Evolutionary conservation across 805 yeast species (phyloP), one percentile per base, ranked within the genome.

Genomic region (Kodamaea kaohsiungensis): DNA sequence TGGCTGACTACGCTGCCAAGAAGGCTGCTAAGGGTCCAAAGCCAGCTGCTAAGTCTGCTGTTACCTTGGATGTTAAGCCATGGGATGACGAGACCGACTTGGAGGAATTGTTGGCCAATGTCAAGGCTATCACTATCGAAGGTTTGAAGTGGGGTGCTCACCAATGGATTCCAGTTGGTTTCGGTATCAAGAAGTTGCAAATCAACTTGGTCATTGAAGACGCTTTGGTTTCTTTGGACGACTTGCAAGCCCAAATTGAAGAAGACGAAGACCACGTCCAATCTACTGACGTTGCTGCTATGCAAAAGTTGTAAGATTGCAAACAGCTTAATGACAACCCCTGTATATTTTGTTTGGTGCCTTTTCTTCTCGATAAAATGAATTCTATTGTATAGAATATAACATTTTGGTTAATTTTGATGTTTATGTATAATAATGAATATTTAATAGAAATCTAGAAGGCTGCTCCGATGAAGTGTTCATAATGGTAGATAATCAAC

Each of bases 81-180:
- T 95, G 99, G 99, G 99, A 95, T 79, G 99, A 95, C 72, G 98
- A 95, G 85, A 95, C 99, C 67, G 87, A 93, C 74, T 83, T 95
- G 74, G 96, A 95, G 60, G 87, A 87, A 77, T 73, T 95, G 80
- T 77, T 90, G 66, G 92, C 88, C 60, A 84, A 85, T 78, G 97
- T 91, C 71, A 92, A 91, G 85, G 71, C 83, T 66, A 78, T 93
- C 67, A 89, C 85, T 75, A 77, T 77, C 80, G 99, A 95, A 47
- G 99, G 99, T 86, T 87, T 95, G 73, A 79, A 77, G 63, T 95
- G 99, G 99, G 99, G 99, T 89, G 97, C 92, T 70, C 87, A 82
- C 85, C 92, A 88, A 81, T 91, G 86, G 82, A 83, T 95, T 68
- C 95, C 97, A 73, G 96, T 95, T 71, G 99, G 99, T 79, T 95